A percentile compares a stretch with the other conserved stretches of the same genome.
These are phyloP conservation scores for Populus hybrid DNA, from an alignment of 441 rosid genomes.

Conservation along the genomic window DNA sequence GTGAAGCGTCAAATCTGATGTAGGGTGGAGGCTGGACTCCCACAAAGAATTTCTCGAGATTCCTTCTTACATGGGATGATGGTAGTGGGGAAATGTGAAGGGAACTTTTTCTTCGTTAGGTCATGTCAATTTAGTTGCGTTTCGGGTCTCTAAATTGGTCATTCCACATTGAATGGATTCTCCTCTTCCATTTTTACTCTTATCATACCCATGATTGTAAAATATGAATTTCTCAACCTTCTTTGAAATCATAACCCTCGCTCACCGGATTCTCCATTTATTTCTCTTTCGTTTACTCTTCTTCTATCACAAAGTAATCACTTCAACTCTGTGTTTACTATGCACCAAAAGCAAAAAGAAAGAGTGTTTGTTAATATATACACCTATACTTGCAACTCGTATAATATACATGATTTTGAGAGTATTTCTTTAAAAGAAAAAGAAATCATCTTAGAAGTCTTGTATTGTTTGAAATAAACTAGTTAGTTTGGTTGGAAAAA, in stretches of 20 bases:
- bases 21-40: conserved; percentile 25
- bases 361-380: too few relatives aligned
- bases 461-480: too few relatives aligned
- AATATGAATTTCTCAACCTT: conserved; percentile 24
- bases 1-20: conserved; percentile 33
- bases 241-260: conserved; percentile 5
- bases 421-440: too few relatives aligned
- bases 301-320: not conserved
- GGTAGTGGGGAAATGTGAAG: conserved; percentile 20
- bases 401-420: too few relatives aligned
- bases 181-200: conserved; percentile 11
- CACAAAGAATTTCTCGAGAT: conserved; percentile 15
- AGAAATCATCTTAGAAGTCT: too few relatives aligned
- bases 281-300: not conserved
- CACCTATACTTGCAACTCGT: too few relatives aligned
- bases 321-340: not conserved
- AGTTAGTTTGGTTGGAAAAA: too few relatives aligned
- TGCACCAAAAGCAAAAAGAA: too few relatives aligned
- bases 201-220: conserved; percentile 12
- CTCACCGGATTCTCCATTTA: not conserved
- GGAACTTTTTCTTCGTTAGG: conserved; percentile 29
- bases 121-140: conserved; percentile 23
- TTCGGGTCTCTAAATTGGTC: conserved; percentile 36
- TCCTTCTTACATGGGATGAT: conserved; percentile 26
- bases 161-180: conserved; percentile 45